Evolutionary conservation across 495 filamentous ascomycete genomes (phyloP).

Genomic region (Tuber aestivum): DNA sequence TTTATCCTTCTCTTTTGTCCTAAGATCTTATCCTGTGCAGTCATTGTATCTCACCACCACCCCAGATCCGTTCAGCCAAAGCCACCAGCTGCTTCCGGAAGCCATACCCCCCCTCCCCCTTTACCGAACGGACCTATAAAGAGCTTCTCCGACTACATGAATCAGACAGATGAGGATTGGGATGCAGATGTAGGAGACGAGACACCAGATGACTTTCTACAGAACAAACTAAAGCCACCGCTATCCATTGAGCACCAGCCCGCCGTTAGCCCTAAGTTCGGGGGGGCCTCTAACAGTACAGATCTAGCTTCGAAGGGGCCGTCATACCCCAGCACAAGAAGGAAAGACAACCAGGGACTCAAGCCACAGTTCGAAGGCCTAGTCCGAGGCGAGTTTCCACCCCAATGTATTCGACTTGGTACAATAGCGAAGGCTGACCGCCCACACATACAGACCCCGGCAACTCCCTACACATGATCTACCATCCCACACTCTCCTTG

Average conservation of each 20-base stretch:
- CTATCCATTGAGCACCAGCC: conserved; percentile 41
- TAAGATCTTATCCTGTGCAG: conserved; percentile 38
- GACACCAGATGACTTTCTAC: conserved; percentile 41
- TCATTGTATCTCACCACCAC: conserved; percentile 47
- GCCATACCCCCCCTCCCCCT: conserved; percentile 27
- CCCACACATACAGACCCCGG: conserved; percentile 61
- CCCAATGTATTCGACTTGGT: background rate
- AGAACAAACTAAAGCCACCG: conserved; percentile 36
- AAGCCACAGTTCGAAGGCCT: conserved; percentile 97
- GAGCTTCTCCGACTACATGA: conserved; percentile 70
- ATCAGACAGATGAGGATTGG: conserved; percentile 71
- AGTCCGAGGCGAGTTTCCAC: conserved; percentile 55
- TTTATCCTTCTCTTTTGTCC: conserved; percentile 5
- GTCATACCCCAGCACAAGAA: conserved; percentile 78
- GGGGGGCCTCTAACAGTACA: conserved; percentile 23
- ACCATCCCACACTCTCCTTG: conserved; percentile 67
- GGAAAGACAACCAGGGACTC: conserved; percentile 85
- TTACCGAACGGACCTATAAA: conserved; percentile 30
- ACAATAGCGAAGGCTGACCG: background rate
- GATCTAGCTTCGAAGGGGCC: conserved; percentile 49
- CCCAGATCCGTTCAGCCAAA: conserved; percentile 53
- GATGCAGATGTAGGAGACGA: conserved; percentile 56
- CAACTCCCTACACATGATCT: conserved; percentile 90
- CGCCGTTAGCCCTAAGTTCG: conserved; percentile 31
- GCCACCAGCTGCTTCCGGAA: conserved; percentile 48